Evolutionary conservation across 2,329 filamentous ascomycete species (phyloP), one percentile per base, ranked within the genome.

Genomic region (Diaporthe nobilis): DNA sequence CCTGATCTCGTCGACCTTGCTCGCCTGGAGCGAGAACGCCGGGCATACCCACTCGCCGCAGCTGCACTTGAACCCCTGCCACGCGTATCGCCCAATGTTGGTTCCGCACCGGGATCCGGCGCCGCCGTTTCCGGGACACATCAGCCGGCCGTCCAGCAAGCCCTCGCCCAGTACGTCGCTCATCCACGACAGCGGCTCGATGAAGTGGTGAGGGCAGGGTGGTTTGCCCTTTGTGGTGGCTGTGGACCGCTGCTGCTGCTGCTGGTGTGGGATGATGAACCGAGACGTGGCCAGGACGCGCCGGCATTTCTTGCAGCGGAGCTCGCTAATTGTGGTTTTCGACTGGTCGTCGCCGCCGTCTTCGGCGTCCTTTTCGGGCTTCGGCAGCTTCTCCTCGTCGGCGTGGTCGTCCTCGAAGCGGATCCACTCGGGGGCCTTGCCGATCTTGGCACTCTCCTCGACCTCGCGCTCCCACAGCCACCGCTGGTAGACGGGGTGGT

Each of bases 161-260:
- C 94, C 95, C 80, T 94, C 90, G 80, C 96, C 94, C 4, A 99
- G 91, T 80, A 93, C 92, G 1, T 92, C 87, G 9, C 94, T 92
- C 97, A 99, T 99, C 97, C 97, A 99, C 20, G 94, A 94, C 47
- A 99, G 87, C 0, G 97, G 95, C 81, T 98, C 95, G 78, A 98
- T 85, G 84, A 98, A 98, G 83, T 96, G 91, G 84, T 98, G 96
- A 28, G 94, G 93, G 81, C 97, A 99, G 44, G 81, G 79, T 73
- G 78, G 76, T 44, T 77, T 74, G 31, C n/a, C 13, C 53, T 31
- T 31, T 6, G 76, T 61, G 57, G 25, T 15, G 12, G 22, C 34
- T 28, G 58, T 22, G 3, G n/a, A 25, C n/a, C 15, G 28, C 47
- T 39, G 75, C n/a, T 25, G 28, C 31, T 39, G 75, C n/a, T 79